Percentiles rank a stretch among this genome's conserved stretches.
phyloP scores from a whole-genome alignment of 805 yeast species.

The Zygosaccharomyces kombuchaensis region DNA sequence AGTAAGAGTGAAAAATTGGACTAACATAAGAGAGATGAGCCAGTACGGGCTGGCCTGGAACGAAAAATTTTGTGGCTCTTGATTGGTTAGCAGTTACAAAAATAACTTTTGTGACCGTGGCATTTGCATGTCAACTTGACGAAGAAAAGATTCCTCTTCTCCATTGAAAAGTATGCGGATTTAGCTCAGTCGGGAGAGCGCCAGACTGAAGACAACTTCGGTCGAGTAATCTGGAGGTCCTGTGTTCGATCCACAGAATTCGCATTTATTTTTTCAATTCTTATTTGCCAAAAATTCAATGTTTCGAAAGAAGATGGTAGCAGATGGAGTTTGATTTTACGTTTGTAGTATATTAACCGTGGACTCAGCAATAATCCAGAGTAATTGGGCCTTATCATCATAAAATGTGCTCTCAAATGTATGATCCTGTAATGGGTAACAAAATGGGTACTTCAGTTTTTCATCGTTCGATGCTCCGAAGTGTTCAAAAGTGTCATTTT shows the following conservation, averaged over 20 bases:
- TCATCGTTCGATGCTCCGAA: conserved; percentile 53
- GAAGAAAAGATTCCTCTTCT: background rate
- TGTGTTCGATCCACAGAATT: conserved; percentile 74
- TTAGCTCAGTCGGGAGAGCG: conserved; percentile 46
- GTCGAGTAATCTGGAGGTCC: conserved; percentile 53
- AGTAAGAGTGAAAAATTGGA: background rate
- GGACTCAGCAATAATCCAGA: too few relatives aligned
- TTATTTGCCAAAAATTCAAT: too few relatives aligned
- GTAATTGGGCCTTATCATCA: too few relatives aligned
- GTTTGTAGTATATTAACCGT: too few relatives aligned
- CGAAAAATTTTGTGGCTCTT: conserved; percentile 2
- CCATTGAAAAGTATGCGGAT: conserved; percentile 28
- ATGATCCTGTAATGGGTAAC: too few relatives aligned
- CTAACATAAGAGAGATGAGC: background rate
- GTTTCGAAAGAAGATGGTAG: too few relatives aligned
- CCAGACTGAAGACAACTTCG: conserved; percentile 39
- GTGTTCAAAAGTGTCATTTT: conserved; percentile 57
- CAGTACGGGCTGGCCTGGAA: background rate
- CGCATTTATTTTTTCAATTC: conserved; percentile 36
- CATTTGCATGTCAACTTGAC: background rate
- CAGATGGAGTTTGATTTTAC: too few relatives aligned
- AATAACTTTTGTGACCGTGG: background rate
- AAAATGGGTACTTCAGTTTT: conserved; percentile 53
- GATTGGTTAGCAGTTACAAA: background rate
- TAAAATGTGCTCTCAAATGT: too few relatives aligned